Evolutionary conservation across 306 rosid species (phyloP).

Genomic region (Carpinus viminea): DNA sequence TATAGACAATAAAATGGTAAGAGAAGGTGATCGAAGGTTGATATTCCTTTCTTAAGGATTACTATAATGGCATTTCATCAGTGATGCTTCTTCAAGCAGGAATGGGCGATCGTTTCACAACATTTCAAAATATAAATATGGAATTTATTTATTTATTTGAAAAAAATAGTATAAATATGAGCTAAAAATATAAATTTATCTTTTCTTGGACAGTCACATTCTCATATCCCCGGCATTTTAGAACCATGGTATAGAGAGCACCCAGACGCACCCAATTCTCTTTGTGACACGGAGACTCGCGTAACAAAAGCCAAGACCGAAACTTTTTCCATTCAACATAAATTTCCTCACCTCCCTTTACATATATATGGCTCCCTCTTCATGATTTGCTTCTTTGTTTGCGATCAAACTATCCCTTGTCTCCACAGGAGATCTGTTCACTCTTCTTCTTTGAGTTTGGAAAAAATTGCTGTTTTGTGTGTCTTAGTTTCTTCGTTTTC

Average conservation of each 20-base stretch:
- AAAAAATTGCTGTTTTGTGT: background rate
- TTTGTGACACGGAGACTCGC: background rate
- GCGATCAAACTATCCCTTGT: conserved; percentile 6
- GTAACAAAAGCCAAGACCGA: background rate
- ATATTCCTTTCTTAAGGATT: too few species aligned
- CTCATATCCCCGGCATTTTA: background rate
- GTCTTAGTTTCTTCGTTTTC: background rate
- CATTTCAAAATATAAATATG: too few species aligned
- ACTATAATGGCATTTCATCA: too few species aligned
- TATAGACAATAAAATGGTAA: too few species aligned
- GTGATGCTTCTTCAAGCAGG: too few species aligned
- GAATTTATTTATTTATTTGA: too few species aligned
- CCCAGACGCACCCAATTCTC: background rate
- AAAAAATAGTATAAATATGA: too few species aligned
- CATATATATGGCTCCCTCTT: background rate
- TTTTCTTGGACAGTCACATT: too few species aligned
- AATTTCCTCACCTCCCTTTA: background rate
- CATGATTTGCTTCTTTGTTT: background rate
- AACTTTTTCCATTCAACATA: background rate
- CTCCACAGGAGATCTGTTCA: conserved; percentile 28
- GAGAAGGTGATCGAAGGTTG: too few species aligned
- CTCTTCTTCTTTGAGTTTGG: background rate
- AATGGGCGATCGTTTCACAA: too few species aligned
- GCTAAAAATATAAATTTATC: too few species aligned
- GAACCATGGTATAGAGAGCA: background rate